Evolutionary conservation across 2,329 filamentous ascomycete genomes (phyloP).

Genomic region (Xylariales sp.): DNA sequence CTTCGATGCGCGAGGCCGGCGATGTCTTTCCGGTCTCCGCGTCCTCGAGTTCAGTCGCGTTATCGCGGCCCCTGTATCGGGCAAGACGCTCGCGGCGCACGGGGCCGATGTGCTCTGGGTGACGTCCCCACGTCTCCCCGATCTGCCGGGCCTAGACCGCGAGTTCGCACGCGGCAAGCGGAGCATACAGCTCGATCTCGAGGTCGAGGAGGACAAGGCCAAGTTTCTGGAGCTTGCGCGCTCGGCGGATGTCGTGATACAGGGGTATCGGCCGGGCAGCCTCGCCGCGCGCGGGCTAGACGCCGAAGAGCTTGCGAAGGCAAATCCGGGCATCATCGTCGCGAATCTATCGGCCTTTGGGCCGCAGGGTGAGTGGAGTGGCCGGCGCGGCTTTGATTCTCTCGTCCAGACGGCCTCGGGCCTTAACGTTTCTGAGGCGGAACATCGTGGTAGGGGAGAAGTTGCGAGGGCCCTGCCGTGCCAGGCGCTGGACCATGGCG

Average conservation of each 20-base stretch:
- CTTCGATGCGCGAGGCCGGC: slow-evolving; percentile 49
- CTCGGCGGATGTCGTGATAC: slow-evolving; percentile 56
- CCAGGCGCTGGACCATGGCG: slow-evolving; percentile 67
- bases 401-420: slow-evolving; percentile 63
- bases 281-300: slow-evolving; percentile 55
- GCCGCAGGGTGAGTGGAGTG: slow-evolving; percentile 51
- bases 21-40: slow-evolving; percentile 50
- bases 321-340: slow-evolving; percentile 32
- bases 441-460: slow-evolving; percentile 55
- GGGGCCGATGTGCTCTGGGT: slow-evolving; percentile 56
- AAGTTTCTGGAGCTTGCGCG: slow-evolving; percentile 49
- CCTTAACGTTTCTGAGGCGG: slow-evolving; percentile 66
- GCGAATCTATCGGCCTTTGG: slow-evolving; percentile 63
- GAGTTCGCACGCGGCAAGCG: slow-evolving; percentile 54
- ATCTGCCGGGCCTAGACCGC: slow-evolving; percentile 51
- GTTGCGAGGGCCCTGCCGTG: slow-evolving; percentile 59
- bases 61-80: slow-evolving; percentile 53
- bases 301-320: background rate
- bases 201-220: slow-evolving; percentile 40
- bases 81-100: slow-evolving; percentile 53
- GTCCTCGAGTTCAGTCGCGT: slow-evolving; percentile 53
- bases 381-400: slow-evolving; percentile 65
- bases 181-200: slow-evolving; percentile 43
- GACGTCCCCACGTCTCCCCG: slow-evolving; percentile 51
- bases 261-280: slow-evolving; percentile 60